phyloP scores from a whole-genome alignment of 2,329 filamentous ascomycete species.

The Hymenoscyphus scutula region DNA sequence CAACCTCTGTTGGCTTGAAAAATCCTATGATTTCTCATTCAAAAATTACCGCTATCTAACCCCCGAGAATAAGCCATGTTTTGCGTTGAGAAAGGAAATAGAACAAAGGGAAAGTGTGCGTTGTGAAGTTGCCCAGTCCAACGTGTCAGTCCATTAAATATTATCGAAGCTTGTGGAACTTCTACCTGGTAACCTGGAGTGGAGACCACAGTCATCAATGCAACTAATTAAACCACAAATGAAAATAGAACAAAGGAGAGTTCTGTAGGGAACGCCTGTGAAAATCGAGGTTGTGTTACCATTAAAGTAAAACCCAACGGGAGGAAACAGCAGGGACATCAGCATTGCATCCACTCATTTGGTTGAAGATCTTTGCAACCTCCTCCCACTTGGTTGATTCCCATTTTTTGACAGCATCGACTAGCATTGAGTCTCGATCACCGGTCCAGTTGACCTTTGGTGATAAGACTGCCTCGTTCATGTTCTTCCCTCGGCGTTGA shows the following conservation, averaged over 20 bases:
- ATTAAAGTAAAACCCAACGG: constrained; percentile 9
- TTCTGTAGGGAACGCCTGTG: background rate
- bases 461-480: background rate
- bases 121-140: background rate
- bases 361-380: constrained; percentile 23
- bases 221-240: background rate
- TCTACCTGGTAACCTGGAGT: background rate
- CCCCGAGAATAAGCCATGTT: background rate
- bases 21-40: background rate
- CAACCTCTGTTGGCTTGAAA: background rate
- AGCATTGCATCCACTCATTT: constrained; percentile 18
- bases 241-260: background rate
- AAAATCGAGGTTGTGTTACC: background rate
- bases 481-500: constrained; percentile 15
- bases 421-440: constrained; percentile 24
- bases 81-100: background rate
- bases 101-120: background rate
- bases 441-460: constrained; percentile 20
- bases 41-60: background rate
- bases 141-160: background rate
- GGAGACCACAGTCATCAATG: background rate
- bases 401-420: constrained; percentile 19
- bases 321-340: constrained; percentile 9
- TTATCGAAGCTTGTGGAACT: background rate
- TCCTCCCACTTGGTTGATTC: constrained; percentile 27